Evolutionary conservation across 2,329 filamentous ascomycete genomes (phyloP), one percentile per base, ranked within the genome.

Genomic region (Westerdykella ornata): DNA sequence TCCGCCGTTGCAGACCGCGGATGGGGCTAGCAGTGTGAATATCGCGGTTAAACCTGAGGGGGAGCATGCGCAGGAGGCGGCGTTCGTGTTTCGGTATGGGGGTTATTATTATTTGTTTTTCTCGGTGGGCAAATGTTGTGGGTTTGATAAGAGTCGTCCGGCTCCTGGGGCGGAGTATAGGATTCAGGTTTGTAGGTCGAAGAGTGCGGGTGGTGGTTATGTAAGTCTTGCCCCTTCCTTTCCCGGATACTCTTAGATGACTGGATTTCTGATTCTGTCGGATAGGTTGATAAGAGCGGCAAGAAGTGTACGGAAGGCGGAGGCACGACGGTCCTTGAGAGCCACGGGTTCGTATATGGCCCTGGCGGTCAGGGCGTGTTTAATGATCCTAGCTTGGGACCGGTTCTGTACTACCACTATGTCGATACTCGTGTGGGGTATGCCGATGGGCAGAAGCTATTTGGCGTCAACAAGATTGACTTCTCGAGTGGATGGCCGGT

Each of bases 41-140:
- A 63, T 83, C 38, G 72, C 74, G 2, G 81, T 73, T 60, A 69
- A 80, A 34, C 61, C 72, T 0, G 65, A 61, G 1, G 73, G 72
- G 1, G 62, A 61, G 0, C 75, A 78, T 48, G 70, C 78, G 0
- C 66, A 74, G 29, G 81, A 84, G 61, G 81, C 70, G 1, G 44
- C 72, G 1, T 81, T 70, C 48, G 69, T 82, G 52, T 77, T 75
- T 50, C 69, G 76, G 51, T 68, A 76, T 38, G 71, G 68, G 11
- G 66, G 63, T 15, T 81, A 75, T 54, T 84, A 80, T 57, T 85
- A 82, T 54, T 68, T 85, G 9, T 82, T 84, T 60, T 81, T 74
- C 58, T 78, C 73, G 6, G 68, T 67, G 1, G 82, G 81, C 1
- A 69, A 67, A 20, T 85, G 81, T 68, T 85, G 82, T 43, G 69